Evolutionary conservation across 2,329 filamentous ascomycete species (phyloP).

Genomic region (Penicillium sp.): DNA sequence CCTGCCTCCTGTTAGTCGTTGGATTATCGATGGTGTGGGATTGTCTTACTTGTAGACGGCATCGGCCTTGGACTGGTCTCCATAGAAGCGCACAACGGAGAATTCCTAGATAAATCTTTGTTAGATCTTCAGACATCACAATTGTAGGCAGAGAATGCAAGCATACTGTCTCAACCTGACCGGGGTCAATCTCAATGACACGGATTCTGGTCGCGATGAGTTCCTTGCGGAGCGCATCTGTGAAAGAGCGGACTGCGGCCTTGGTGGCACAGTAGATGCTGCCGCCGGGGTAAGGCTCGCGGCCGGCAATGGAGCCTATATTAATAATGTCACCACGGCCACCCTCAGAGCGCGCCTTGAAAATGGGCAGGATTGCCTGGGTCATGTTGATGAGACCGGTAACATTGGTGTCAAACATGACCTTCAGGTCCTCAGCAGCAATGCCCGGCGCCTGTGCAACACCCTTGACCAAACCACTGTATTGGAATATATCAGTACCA

Average conservation of each 20-base stretch:
- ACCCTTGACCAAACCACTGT: slow-evolving; percentile 82
- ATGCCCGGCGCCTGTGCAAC: slow-evolving; percentile 85
- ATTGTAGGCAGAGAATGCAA: background rate
- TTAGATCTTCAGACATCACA: slow-evolving; percentile 1
- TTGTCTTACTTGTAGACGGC: slow-evolving; percentile 75
- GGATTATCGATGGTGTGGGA: no score
- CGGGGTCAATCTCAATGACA: slow-evolving; percentile 86
- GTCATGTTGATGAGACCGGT: slow-evolving; percentile 96
- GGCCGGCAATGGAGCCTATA: slow-evolving; percentile 86
- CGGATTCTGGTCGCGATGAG: slow-evolving; percentile 77
- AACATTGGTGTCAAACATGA: slow-evolving; percentile 93
- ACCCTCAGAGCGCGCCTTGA: slow-evolving; percentile 68
- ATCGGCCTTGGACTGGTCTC: slow-evolving; percentile 86
- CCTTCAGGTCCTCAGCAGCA: slow-evolving; percentile 73
- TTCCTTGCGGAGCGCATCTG: slow-evolving; percentile 79
- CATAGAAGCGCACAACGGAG: slow-evolving; percentile 82
- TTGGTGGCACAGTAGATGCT: slow-evolving; percentile 94
- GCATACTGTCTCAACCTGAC: slow-evolving; percentile 82
- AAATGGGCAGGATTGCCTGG: slow-evolving; percentile 81
- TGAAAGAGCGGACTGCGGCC: slow-evolving; percentile 82
- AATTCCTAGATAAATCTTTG: slow-evolving; percentile 64
- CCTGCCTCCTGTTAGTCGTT: slow-evolving; percentile 42
- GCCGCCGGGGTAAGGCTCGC: slow-evolving; percentile 81
- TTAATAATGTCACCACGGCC: slow-evolving; percentile 94
- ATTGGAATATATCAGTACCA: slow-evolving; percentile 8